Percentiles rank a stretch among this genome's conserved stretches.
Conservation (phyloP, 495 filamentous ascomycete genomes). For the Beverwykella pulmonaria region DNA sequence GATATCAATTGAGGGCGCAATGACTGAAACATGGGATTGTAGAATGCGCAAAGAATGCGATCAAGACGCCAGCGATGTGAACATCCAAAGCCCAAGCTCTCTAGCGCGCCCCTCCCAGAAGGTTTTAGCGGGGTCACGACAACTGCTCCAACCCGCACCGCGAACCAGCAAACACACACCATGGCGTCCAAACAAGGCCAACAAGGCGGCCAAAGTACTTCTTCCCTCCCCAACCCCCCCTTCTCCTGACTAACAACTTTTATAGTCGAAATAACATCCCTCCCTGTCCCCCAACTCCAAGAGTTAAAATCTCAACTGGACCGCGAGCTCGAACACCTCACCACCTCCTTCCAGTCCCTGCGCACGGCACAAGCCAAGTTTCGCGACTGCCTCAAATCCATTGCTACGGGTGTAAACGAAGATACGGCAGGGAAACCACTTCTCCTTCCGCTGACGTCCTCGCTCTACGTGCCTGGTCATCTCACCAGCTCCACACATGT, state of each 20-base stretch:
- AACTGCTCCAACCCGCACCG: neutral
- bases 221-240: neutral
- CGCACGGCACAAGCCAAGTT: conserved; percentile 89
- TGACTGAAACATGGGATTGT: conserved; percentile 1
- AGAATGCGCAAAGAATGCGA: neutral
- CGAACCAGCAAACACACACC: neutral
- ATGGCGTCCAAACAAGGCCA: conserved; percentile 34
- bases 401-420: conserved; percentile 47
- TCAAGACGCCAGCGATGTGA: no score
- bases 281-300: conserved; percentile 60
- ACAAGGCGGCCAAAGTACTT: conserved; percentile 16
- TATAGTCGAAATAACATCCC: conserved; percentile 64
- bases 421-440: conserved; percentile 60
- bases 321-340: conserved; percentile 91
- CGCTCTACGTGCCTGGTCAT: conserved; percentile 86
- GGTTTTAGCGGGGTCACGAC: neutral
- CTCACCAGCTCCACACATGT: conserved; percentile 78
- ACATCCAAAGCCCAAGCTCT: neutral
- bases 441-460: conserved; percentile 87
- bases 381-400: conserved; percentile 77
- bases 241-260: conserved; percentile 2
- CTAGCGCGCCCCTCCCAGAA: no score
- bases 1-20: neutral
- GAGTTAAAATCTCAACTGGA: conserved; percentile 92
- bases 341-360: conserved; percentile 82